Evolutionary conservation across 768 basidiomycete genomes (phyloP).

Genomic region (Hypholoma fasciculare): DNA sequence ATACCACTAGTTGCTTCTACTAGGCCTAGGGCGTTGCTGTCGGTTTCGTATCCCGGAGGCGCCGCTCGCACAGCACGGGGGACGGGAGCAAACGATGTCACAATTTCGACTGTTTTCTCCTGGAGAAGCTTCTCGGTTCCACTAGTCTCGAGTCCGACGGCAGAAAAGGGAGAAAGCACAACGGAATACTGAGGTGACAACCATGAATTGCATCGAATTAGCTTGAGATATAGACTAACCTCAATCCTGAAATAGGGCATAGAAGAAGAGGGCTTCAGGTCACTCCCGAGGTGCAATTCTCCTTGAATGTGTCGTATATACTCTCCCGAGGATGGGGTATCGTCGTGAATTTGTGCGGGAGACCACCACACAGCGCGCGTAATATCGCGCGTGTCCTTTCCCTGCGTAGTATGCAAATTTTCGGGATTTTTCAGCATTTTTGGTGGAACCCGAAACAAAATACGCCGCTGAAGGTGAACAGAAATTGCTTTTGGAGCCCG

Average conservation of each 20-base stretch:
- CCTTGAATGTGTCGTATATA: constrained; percentile 14
- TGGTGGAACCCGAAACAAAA: neutral
- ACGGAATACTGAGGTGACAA: constrained; percentile 29
- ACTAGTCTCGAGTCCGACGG: constrained; percentile 26
- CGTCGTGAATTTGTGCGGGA: neutral
- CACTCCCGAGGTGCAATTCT: constrained; percentile 35
- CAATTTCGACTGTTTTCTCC: constrained; percentile 33
- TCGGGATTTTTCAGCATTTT: neutral
- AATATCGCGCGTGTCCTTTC: neutral
- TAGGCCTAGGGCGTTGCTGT: neutral
- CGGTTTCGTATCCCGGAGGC: constrained; percentile 28
- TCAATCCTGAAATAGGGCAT: constrained; percentile 39
- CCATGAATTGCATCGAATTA: neutral
- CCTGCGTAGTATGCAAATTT: neutral
- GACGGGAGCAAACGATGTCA: constrained; percentile 29
- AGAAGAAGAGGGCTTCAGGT: constrained; percentile 35
- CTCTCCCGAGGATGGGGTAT: neutral
- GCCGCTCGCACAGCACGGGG: constrained; percentile 29
- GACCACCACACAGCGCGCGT: neutral
- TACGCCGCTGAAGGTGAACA: constrained; percentile 2
- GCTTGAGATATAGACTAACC: constrained; percentile 18
- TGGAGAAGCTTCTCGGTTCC: constrained; percentile 23
- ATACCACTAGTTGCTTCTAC: neutral
- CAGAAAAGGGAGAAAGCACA: constrained; percentile 36
- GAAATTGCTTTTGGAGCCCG: constrained; percentile 31